Evolutionary conservation across 2,329 filamentous ascomycete species (phyloP).

Genomic region (Gremmenia infestans): DNA sequence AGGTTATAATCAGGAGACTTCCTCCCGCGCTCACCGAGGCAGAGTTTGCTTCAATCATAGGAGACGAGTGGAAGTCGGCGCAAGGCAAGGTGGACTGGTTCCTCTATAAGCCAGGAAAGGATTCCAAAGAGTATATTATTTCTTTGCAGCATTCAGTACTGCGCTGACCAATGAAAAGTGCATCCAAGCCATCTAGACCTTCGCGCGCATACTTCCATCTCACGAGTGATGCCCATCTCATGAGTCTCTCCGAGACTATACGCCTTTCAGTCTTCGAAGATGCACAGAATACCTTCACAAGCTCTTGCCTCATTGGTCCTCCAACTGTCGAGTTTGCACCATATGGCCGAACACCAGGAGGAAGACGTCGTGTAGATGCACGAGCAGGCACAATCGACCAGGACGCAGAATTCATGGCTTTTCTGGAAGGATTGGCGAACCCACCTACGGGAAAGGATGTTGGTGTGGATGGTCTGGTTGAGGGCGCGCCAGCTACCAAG

Average conservation of each 20-base stretch:
- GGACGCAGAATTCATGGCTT: slow-evolving; percentile 91
- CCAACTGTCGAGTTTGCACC: slow-evolving; percentile 77
- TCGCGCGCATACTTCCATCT: slow-evolving; percentile 80
- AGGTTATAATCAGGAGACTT: slow-evolving; percentile 78
- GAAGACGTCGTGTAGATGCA: slow-evolving; percentile 70
- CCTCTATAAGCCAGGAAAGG: slow-evolving; percentile 66
- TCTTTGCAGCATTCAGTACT: neutral
- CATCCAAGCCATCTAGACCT: slow-evolving; percentile 79
- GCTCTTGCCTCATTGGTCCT: slow-evolving; percentile 68
- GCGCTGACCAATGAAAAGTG: slow-evolving; percentile 40
- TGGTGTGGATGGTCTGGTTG: slow-evolving; percentile 36
- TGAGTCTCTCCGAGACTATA: slow-evolving; percentile 64
- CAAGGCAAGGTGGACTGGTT: slow-evolving; percentile 82
- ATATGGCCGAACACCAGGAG: slow-evolving; percentile 76
- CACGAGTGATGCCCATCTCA: slow-evolving; percentile 63
- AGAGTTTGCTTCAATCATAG: slow-evolving; percentile 70
- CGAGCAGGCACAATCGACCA: slow-evolving; percentile 95
- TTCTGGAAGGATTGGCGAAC: slow-evolving; percentile 82
- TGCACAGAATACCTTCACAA: slow-evolving; percentile 69
- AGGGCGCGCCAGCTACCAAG: slow-evolving; percentile 18
- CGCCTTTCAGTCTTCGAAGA: slow-evolving; percentile 71
- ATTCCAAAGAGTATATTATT: slow-evolving; percentile 70
- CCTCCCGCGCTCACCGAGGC: slow-evolving; percentile 77
- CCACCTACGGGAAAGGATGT: slow-evolving; percentile 46
- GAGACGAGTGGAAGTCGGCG: slow-evolving; percentile 76